Evolutionary conservation across 2,329 filamentous ascomycete species (phyloP).

Genomic region (Trichoderma sp.): DNA sequence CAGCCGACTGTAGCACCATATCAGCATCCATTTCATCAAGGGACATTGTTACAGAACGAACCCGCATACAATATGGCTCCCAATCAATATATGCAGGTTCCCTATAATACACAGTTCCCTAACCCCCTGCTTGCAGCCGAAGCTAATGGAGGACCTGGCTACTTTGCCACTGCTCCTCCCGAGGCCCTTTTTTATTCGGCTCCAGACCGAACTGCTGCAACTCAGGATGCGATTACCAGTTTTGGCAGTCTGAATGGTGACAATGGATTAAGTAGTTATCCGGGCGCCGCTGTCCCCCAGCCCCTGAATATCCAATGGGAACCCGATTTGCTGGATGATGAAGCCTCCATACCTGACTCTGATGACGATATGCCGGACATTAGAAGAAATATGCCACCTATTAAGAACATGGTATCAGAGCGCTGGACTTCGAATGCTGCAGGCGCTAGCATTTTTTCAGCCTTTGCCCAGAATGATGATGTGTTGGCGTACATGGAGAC

Average conservation of each 20-base stretch:
- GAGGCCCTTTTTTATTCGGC: not conserved
- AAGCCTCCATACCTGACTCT: conserved; percentile 62
- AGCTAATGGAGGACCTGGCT: not conserved
- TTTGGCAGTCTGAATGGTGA: not conserved
- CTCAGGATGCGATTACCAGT: not conserved
- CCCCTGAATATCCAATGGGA: conserved; percentile 27
- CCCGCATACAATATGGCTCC: not conserved
- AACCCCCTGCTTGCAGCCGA: conserved; percentile 29
- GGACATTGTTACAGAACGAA: not conserved
- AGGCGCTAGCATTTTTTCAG: conserved; percentile 52
- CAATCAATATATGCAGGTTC: conserved; percentile 7
- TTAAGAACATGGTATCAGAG: conserved; percentile 42
- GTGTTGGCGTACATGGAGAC: conserved; percentile 69
- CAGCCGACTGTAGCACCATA: conserved; percentile 9
- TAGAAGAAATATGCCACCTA: conserved; percentile 37
- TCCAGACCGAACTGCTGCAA: not conserved
- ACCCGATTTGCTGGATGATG: conserved; percentile 51
- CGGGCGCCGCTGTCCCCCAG: not conserved
- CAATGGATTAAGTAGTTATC: not conserved
- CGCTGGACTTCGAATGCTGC: conserved; percentile 41
- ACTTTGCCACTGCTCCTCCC: not conserved
- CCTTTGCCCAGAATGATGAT: conserved; percentile 50
- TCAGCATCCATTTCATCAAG: conserved; percentile 23
- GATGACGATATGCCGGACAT: conserved; percentile 56
- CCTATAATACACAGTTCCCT: conserved; percentile 26